A percentile compares a stretch with the other conserved stretches of the same genome.
These are phyloP conservation scores for Penicillium sp. DNA, from an alignment of 2,329 filamentous ascomycete species.

Conservation along the genomic window DNA sequence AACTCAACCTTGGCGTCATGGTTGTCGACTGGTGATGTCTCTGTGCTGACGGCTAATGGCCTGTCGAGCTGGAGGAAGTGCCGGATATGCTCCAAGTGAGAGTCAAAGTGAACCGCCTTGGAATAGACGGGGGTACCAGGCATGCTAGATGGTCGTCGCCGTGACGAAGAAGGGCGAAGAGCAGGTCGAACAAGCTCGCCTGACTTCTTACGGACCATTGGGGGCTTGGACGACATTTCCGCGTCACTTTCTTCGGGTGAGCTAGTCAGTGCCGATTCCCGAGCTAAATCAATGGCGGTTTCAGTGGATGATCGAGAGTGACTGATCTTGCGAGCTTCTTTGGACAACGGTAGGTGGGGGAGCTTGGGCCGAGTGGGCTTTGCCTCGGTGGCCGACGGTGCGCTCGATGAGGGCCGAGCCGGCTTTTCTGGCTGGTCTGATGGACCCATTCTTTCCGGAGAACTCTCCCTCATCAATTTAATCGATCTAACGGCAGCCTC, in stretches of 20 bases:
- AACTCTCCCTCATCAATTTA: constrained; percentile 43
- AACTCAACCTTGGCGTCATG: constrained; percentile 89
- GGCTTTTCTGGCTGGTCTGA: constrained; percentile 10
- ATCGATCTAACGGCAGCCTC: constrained; percentile 81
- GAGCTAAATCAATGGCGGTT: constrained; percentile 47
- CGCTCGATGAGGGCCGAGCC: constrained; percentile 27
- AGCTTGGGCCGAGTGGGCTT: constrained; percentile 10
- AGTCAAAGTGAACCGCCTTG: constrained; percentile 98
- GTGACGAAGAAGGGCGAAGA: constrained; percentile 69
- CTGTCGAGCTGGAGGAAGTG: constrained; percentile 94
- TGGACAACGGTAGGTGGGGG: constrained; percentile 45
- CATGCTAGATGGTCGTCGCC: constrained; percentile 87
- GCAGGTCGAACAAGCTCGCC: constrained; percentile 94
- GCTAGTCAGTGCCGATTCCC: constrained; percentile 41
- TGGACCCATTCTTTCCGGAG: constrained; percentile 25
- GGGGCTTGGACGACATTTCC: constrained; percentile 68
- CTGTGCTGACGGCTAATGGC: constrained; percentile 92
- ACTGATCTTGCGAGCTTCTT: constrained; percentile 58
- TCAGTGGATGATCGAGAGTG: constrained; percentile 61
- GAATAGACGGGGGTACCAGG: constrained; percentile 93
- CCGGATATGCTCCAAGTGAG: constrained; percentile 90
- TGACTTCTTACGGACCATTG: constrained; percentile 96
- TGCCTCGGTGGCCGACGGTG: constrained; percentile 11
- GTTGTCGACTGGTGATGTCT: constrained; percentile 83
- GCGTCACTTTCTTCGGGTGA: constrained; percentile 53